Percentiles rank a stretch among this genome's conserved stretches.
These are phyloP conservation scores for Chernovozyma sophiae-reginae DNA, from an alignment of 1,139 yeast genomes.

Conservation along the genomic window DNA sequence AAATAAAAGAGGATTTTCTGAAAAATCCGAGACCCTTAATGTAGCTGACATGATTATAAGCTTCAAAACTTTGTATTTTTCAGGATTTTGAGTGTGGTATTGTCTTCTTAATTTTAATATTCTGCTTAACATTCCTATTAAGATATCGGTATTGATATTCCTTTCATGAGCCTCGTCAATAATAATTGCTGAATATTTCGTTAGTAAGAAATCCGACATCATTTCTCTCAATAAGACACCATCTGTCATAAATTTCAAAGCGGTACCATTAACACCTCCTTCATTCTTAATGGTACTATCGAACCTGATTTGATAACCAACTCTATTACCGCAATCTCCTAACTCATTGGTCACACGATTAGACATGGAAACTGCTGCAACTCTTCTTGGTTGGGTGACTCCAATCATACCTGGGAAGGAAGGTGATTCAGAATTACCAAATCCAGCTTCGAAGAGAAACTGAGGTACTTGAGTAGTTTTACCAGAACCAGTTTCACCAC, in stretches of 20 bases:
- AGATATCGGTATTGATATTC: slow-evolving; percentile 89
- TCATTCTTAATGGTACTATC: slow-evolving; percentile 67
- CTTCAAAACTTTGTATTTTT: slow-evolving; percentile 55
- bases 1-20: slow-evolving; percentile 73
- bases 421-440: slow-evolving; percentile 60
- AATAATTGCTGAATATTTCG: slow-evolving; percentile 78
- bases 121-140: slow-evolving; percentile 91
- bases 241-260: slow-evolving; percentile 95
- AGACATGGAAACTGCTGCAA: slow-evolving; percentile 98
- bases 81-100: slow-evolving; percentile 45
- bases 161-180: slow-evolving; percentile 99
- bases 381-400: slow-evolving; percentile 95
- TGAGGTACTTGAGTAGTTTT: slow-evolving; percentile 78
- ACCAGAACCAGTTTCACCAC: slow-evolving; percentile 93
- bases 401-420: slow-evolving; percentile 88
- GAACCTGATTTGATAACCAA: slow-evolving; percentile 89
- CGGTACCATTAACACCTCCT: slow-evolving; percentile 52
- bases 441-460: slow-evolving; percentile 82
- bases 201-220: slow-evolving; percentile 77
- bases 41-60: slow-evolving; percentile 93
- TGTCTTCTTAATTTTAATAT: slow-evolving; percentile 72
- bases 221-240: slow-evolving; percentile 93
- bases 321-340: slow-evolving; percentile 72
- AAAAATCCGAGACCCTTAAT: slow-evolving; percentile 84
- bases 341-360: slow-evolving; percentile 79